Evolutionary conservation across 2,329 filamentous ascomycete genomes (phyloP).

Genomic region (Fusarium sarcochroum): DNA sequence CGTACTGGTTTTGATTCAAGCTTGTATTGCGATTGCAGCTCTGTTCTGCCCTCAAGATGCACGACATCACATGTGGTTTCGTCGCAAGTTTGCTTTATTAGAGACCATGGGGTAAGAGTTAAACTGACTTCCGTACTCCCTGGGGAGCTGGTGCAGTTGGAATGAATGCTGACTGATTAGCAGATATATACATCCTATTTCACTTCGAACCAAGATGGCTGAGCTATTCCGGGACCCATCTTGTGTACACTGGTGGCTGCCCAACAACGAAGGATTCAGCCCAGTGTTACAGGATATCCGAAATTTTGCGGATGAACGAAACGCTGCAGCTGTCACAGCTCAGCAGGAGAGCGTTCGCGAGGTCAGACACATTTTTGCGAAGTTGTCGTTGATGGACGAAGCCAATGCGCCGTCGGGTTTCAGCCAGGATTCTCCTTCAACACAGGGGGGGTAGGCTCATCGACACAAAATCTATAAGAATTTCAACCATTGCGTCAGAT

Average conservation of each 20-base stretch:
- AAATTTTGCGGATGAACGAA: slow-evolving; percentile 84
- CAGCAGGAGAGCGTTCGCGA: slow-evolving; percentile 78
- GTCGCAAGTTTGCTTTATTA: slow-evolving; percentile 81
- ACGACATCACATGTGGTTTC: slow-evolving; percentile 82
- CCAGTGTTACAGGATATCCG: slow-evolving; percentile 82
- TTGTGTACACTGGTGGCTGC: slow-evolving; percentile 89
- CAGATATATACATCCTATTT: slow-evolving; percentile 87
- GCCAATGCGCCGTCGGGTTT: slow-evolving; percentile 28
- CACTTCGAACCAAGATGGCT: slow-evolving; percentile 81
- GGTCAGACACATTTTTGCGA: slow-evolving; percentile 80
- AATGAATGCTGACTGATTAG: slow-evolving; percentile 15
- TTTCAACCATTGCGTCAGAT: background rate
- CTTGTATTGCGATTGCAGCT: slow-evolving; percentile 80
- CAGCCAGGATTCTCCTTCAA: slow-evolving; percentile 6
- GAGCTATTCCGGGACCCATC: slow-evolving; percentile 80
- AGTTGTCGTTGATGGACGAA: slow-evolving; percentile 59
- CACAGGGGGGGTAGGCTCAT: background rate
- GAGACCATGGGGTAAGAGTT: slow-evolving; percentile 81
- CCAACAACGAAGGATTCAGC: slow-evolving; percentile 82
- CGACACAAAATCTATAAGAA: background rate
- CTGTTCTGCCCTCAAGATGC: slow-evolving; percentile 84
- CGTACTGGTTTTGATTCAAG: slow-evolving; percentile 79
- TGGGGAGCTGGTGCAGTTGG: background rate
- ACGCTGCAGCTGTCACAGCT: slow-evolving; percentile 68
- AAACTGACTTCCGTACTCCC: background rate